Base-by-base conservation (phyloP, 1,139 yeast genomes). In the Entelexis paramagnoliae region DNA sequence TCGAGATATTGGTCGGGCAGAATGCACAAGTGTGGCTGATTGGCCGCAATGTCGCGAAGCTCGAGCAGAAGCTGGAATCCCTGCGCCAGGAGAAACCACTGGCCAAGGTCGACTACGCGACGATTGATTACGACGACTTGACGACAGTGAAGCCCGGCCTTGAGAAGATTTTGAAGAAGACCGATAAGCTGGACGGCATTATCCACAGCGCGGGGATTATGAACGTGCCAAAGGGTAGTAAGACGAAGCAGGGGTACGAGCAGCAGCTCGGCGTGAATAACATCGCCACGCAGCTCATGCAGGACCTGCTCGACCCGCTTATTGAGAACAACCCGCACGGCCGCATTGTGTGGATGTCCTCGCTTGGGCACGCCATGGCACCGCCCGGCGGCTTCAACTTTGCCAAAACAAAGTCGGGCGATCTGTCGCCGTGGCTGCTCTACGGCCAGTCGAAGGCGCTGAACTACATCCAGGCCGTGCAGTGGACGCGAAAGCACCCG, bases 361-460 rank as follows among this genome's bases (percentile, higher is more conserved):
- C 80, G 0, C 53, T 65, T 41, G 72, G 70, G 16, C 77, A 73
- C 51, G 50, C 62, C 19, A 32, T 55, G 2, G 66, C 75, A 2
- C 65, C 51, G 68, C 69, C n/a, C 11, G 32, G 38, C 32, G 57
- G 52, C 13, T 48, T 54, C 33, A 43, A 52, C 52, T 49, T 46
- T 24, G 40, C 20, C 9, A 10, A 4, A 9, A 22, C 41, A 6
- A 8, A n/a, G 26, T 4, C 14, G 14, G 30, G 14, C 11, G 30
- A 28, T 4, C 30, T 28, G 30, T 28, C 30, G 30, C 30, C 30
- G 13, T 28, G 30, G 30, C 30, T 28, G 30, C 13, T 28, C 14
- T 28, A 74, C 57, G 79, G 75, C 1, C 78, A 75, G 59, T 69
- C 77, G 40, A 78, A 78, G 63, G 76, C 78, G 3, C 67, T 71